These are phyloP conservation scores for Myriosclerotinia scirpicola DNA, from an alignment of 2,329 filamentous ascomycete genomes.

Conservation along the genomic window DNA sequence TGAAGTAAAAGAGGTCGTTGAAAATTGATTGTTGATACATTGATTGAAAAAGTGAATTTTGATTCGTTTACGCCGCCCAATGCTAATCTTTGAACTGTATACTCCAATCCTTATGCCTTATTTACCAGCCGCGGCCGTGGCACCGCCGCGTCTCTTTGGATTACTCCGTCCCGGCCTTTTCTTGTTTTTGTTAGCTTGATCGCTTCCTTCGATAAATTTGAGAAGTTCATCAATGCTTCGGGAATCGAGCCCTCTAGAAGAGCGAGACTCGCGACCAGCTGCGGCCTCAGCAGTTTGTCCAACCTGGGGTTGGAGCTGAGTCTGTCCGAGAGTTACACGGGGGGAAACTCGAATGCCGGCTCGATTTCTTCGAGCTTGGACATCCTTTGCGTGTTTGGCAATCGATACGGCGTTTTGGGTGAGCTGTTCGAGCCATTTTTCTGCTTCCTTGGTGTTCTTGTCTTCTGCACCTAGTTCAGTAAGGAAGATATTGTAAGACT, in stretches of 20 bases:
- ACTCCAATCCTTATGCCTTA: slow-evolving; percentile 14
- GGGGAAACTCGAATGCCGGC: slow-evolving; percentile 68
- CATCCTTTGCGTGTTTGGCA: slow-evolving; percentile 88
- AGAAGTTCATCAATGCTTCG: slow-evolving; percentile 91
- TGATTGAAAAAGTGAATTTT: slow-evolving; percentile 18
- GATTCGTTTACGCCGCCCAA: slow-evolving; percentile 22
- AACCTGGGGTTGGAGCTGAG: slow-evolving; percentile 62
- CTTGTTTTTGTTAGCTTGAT: slow-evolving; percentile 54
- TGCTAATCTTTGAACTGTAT: slow-evolving; percentile 18
- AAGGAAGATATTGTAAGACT: slow-evolving; percentile 95
- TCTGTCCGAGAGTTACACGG: slow-evolving; percentile 54
- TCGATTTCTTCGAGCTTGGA: slow-evolving; percentile 71
- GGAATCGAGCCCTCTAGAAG: slow-evolving; percentile 57
- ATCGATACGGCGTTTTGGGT: slow-evolving; percentile 94
- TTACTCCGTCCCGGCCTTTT: slow-evolving; percentile 56
- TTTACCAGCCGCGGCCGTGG: slow-evolving; percentile 17
- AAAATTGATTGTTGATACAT: slow-evolving; percentile 20
- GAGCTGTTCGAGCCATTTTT: slow-evolving; percentile 93
- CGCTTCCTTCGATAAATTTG: slow-evolving; percentile 85
- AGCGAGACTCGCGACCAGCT: slow-evolving; percentile 39
- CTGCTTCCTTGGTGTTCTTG: slow-evolving; percentile 97
- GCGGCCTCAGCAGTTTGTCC: slow-evolving; percentile 55
- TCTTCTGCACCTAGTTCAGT: slow-evolving; percentile 82
- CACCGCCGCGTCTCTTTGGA: slow-evolving; percentile 53
- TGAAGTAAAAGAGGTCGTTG: slow-evolving; percentile 4